Conservation (phyloP, 768 basidiomycete genomes). For the Sarcodon sp. region DNA sequence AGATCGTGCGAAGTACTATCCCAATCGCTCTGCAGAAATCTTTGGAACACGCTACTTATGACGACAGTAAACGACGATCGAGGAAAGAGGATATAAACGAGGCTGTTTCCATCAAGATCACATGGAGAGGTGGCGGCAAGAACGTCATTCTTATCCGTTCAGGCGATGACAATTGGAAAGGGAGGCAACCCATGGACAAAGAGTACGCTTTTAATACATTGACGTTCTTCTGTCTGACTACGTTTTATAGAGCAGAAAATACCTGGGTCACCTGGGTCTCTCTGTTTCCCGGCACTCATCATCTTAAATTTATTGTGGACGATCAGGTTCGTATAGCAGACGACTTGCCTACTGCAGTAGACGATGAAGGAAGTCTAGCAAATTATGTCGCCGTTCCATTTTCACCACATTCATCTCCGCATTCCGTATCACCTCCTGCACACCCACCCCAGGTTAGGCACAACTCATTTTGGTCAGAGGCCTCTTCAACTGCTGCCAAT, state of each 20-base stretch:
- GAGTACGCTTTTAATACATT: slow-evolving; percentile 30
- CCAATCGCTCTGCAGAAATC: slow-evolving; percentile 34
- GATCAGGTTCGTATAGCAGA: slow-evolving; percentile 72
- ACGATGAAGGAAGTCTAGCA: slow-evolving; percentile 78
- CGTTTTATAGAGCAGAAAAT: slow-evolving; percentile 7
- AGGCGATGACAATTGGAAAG: slow-evolving; percentile 68
- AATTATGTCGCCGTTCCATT: slow-evolving; percentile 77
- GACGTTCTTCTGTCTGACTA: slow-evolving; percentile 3
- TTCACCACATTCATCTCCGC: slow-evolving; percentile 14
- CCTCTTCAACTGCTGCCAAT: slow-evolving; percentile 6
- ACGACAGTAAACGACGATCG: slow-evolving; percentile 9
- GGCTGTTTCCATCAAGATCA: slow-evolving; percentile 33
- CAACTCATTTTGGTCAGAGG: slow-evolving; percentile 32
- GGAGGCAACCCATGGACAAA: slow-evolving; percentile 47
- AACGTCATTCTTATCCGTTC: slow-evolving; percentile 58
- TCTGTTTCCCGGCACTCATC: slow-evolving; percentile 83
- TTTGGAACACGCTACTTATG: slow-evolving; percentile 12
- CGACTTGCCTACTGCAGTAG: slow-evolving; percentile 78
- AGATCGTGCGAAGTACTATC: slow-evolving; percentile 51
- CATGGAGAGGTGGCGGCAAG: slow-evolving; percentile 54
- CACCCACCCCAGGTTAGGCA: slow-evolving; percentile 6
- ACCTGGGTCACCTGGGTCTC: slow-evolving; percentile 27
- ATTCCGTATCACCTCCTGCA: slow-evolving; percentile 20
- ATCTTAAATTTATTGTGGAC: slow-evolving; percentile 92
- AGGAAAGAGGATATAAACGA: slow-evolving; percentile 7